Base-by-base conservation (phyloP, 2,329 filamentous ascomycete species). In the Cladosporium sp. region DNA sequence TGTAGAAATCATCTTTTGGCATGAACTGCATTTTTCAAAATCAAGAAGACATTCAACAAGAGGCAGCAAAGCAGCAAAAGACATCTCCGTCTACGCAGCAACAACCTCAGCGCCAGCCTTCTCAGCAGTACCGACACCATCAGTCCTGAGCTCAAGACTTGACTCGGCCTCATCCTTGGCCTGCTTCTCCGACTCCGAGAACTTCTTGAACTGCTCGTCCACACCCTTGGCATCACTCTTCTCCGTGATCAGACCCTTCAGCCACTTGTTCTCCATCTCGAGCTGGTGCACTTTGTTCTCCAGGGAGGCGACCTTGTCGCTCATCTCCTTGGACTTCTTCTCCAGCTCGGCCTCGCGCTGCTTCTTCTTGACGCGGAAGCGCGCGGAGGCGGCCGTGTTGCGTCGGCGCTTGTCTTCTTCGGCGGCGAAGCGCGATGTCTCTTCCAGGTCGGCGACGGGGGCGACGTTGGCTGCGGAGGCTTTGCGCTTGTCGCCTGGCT, bases 281-380 rank as follows among this genome's bases (percentile, higher is more conserved):
- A 78, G 68, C 59, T 77, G 71, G 53, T 71, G 66, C 27, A 77
- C 71, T 40, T 73, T 70, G 40, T 67, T 64, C 61, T 77, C 74
- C 48, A 76, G 66, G 12, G 64, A 55, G 36, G 59, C 63, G 47
- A 76, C 71, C 57, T 73, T 71, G 53, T 77, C 75, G 29, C 66
- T 67, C 72, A 77, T 77, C 47, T 77, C 75, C 63, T 75, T 75
- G 43, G 73, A 69, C 17, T 70, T 70, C 67, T 75, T 73, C 68
- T 78, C 75, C 38, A 78, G 70, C 7, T 70, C 72, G 57, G 75
- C 72, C 62, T 78, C 75, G 40, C 75, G 72, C 62, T 77, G 73
- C 72, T 78, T 78, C 73, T 78, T 78, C 70, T 78, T 78, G 54
- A 78, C 70, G 41, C 75, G 73, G 70, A 78, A 78, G 38, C 75